Conservation (phyloP, 441 rosid species). For the Hura crepitans region DNA sequence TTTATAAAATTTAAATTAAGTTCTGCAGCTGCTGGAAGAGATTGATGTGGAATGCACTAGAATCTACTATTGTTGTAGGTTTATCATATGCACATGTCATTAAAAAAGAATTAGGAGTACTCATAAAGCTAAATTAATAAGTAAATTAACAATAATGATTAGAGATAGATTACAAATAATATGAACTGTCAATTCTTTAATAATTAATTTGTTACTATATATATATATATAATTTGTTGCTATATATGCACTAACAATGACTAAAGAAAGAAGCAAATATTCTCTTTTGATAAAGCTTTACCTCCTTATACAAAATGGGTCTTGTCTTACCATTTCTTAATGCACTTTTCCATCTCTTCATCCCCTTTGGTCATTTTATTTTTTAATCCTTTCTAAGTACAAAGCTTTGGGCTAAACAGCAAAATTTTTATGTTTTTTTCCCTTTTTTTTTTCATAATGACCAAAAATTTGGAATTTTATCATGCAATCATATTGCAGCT, state of each 20-base stretch:
- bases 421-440: constrained; percentile 6
- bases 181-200: not conserved
- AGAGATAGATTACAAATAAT: not conserved
- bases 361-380: not conserved
- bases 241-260: too few species aligned
- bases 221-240: too few species aligned
- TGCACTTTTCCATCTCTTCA: not conserved
- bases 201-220: too few species aligned
- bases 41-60: constrained; percentile 32
- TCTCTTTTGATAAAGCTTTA: not conserved
- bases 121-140: too few species aligned
- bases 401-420: constrained; percentile 31
- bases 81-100: not conserved
- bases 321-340: constrained; percentile 1
- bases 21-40: too few species aligned
- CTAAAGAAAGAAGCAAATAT: too few species aligned
- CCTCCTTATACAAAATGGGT: not conserved
- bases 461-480: not conserved
- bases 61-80: not conserved
- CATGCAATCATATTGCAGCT: not conserved
- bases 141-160: not conserved
- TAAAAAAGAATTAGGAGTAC: too few species aligned
- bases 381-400: not conserved
- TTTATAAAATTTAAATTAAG: constrained; percentile 10
- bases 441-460: not conserved